Percentiles rank a stretch among this genome's conserved stretches.
Evolutionary conservation across 768 basidiomycete genomes (phyloP).

Genomic region (Chlorophyllum brunneum): DNA sequence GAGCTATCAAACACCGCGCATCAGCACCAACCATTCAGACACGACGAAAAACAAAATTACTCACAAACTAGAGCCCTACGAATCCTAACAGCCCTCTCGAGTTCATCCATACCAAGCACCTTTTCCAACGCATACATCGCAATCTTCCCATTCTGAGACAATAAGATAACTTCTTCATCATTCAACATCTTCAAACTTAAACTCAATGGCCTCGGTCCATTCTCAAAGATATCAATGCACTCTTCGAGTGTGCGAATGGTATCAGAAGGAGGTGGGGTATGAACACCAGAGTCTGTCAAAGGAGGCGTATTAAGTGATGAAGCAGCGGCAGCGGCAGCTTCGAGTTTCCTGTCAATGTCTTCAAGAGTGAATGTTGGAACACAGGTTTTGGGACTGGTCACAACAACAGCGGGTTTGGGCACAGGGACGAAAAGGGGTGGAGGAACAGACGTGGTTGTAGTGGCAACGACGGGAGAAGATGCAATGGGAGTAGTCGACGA

Average conservation of each 20-base stretch:
- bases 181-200: constrained; percentile 58
- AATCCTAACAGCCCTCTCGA: constrained; percentile 83
- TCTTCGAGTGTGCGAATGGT: constrained; percentile 61
- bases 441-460: neutral
- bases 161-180: constrained; percentile 88
- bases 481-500: neutral
- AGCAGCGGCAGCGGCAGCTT: constrained; percentile 23
- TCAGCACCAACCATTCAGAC: constrained; percentile 4
- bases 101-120: constrained; percentile 64
- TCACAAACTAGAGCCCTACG: constrained; percentile 87
- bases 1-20: constrained; percentile 50
- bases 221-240: constrained; percentile 76
- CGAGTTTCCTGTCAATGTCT: constrained; percentile 51
- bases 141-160: constrained; percentile 90
- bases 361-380: constrained; percentile 47
- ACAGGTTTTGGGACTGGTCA: constrained; percentile 15
- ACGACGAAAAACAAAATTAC: constrained; percentile 27
- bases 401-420: constrained; percentile 5
- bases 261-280: constrained; percentile 10
- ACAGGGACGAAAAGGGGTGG: neutral
- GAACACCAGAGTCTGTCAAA: constrained; percentile 6
- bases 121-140: constrained; percentile 96
- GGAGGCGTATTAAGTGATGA: constrained; percentile 5
- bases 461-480: neutral
- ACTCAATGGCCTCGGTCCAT: constrained; percentile 60